A percentile compares a stretch with the other conserved stretches of the same genome.
phyloP scores from a whole-genome alignment of 1,139 yeast genomes.

The Candida freyschussii region DNA sequence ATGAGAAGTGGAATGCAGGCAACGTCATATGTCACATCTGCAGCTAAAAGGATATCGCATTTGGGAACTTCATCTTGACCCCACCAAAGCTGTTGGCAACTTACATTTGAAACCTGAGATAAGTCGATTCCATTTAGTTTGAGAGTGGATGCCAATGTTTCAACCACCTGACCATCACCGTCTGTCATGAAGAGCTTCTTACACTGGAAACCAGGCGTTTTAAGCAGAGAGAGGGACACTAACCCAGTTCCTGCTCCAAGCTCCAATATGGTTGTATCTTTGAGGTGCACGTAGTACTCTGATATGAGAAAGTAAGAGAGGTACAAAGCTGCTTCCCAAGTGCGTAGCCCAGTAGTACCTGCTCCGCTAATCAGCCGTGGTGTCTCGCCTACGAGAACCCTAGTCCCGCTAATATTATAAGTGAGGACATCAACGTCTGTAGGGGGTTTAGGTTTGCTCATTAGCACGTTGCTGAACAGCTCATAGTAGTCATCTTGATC shows the following conservation, averaged over 20 bases:
- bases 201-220: conserved; percentile 17
- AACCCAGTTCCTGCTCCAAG: conserved; percentile 91
- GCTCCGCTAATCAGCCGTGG: conserved; percentile 63
- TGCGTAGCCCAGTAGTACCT: conserved; percentile 84
- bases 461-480: conserved; percentile 40
- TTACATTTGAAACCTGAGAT: conserved; percentile 19
- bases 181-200: conserved; percentile 57
- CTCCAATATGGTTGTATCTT: conserved; percentile 44
- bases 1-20: conserved; percentile 54
- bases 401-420: conserved; percentile 35
- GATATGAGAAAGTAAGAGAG: conserved; percentile 32
- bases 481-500: conserved; percentile 49
- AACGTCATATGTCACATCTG: conserved; percentile 83
- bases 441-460: conserved; percentile 37
- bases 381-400: conserved; percentile 48
- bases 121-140: conserved; percentile 36
- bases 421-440: conserved; percentile 44
- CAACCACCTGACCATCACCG: conserved; percentile 67
- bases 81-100: conserved; percentile 57
- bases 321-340: conserved; percentile 93
- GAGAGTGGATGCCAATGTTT: conserved; percentile 43
- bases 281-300: conserved; percentile 25
- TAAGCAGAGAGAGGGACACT: conserved; percentile 54
- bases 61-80: conserved; percentile 37
- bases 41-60: conserved; percentile 51